These are phyloP conservation scores for Colletotrichum lentis DNA, from an alignment of 2,329 filamentous ascomycete species.

Conservation along the genomic window DNA sequence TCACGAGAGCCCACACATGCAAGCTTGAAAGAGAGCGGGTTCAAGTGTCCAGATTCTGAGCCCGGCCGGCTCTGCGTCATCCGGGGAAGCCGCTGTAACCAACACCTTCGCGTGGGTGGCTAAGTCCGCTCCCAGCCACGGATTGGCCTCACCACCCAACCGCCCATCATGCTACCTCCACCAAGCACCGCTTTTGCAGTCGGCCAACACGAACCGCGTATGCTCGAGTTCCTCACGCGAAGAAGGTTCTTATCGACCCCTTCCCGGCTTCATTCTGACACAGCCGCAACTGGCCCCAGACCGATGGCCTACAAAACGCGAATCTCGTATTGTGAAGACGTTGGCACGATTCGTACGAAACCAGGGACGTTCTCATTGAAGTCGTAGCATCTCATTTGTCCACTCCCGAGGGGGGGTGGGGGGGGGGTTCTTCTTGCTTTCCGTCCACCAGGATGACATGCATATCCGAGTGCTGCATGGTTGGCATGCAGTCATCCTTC, in stretches of 20 bases:
- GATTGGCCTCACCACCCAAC: slow-evolving; percentile 3
- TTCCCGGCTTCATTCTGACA: neutral
- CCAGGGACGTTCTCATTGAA: neutral
- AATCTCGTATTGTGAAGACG: neutral
- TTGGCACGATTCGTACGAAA: neutral
- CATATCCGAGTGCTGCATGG: neutral
- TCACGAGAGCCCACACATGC: neutral
- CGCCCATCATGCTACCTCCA: neutral
- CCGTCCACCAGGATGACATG: neutral
- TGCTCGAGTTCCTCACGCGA: too few species aligned
- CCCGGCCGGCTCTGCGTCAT: slow-evolving; percentile 15
- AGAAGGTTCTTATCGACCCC: too few species aligned
- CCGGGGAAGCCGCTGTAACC: slow-evolving; percentile 25
- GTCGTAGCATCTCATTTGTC: neutral
- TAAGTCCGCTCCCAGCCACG: slow-evolving; percentile 12
- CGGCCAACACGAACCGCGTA: neutral
- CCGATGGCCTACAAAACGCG: neutral
- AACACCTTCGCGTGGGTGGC: slow-evolving; percentile 11
- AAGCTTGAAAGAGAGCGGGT: neutral
- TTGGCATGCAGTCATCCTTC: slow-evolving; percentile 3
- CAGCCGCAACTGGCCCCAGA: neutral
- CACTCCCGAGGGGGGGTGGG: neutral
- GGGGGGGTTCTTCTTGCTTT: neutral
- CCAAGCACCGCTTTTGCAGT: neutral
- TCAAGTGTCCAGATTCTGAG: neutral